Conservation (phyloP, 768 basidiomycete genomes). For the Dioszegia aurantiaca region DNA sequence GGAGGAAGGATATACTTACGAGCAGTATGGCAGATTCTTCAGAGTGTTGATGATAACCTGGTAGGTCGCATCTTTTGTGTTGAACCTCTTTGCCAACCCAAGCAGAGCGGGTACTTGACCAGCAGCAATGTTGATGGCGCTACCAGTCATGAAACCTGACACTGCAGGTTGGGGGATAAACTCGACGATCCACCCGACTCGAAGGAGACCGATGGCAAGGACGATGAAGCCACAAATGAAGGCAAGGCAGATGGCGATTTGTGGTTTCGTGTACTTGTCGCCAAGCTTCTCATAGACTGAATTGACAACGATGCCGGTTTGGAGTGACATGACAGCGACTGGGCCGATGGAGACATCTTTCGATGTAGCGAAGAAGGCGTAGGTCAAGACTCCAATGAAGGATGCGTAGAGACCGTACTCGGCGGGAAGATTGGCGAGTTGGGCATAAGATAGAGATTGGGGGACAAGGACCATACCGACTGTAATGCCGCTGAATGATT, state of each 20-base stretch:
- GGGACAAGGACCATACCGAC: constrained; percentile 95
- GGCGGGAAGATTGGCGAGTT: constrained; percentile 69
- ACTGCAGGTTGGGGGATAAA: constrained; percentile 61
- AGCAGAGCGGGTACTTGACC: constrained; percentile 84
- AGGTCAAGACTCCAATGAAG: constrained; percentile 60
- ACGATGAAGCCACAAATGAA: constrained; percentile 89
- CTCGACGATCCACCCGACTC: constrained; percentile 91
- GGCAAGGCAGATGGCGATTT: constrained; percentile 80
- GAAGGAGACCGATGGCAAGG: constrained; percentile 79
- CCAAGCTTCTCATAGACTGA: constrained; percentile 57
- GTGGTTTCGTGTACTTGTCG: constrained; percentile 61
- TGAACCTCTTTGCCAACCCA: constrained; percentile 73
- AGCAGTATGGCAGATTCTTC: constrained; percentile 63
- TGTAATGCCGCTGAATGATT: constrained; percentile 62
- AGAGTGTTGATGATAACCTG: constrained; percentile 88
- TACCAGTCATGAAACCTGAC: constrained; percentile 83
- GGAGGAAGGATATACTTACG: constrained; percentile 6
- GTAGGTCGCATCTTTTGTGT: constrained; percentile 81
- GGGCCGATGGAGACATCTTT: constrained; percentile 99
- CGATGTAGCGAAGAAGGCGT: constrained; percentile 80
- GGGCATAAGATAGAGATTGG: constrained; percentile 78
- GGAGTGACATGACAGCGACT: constrained; percentile 96
- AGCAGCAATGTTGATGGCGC: constrained; percentile 84
- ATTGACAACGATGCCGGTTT: constrained; percentile 72
- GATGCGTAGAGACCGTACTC: constrained; percentile 93